Conservation (phyloP, 2,329 filamentous ascomycete species). For the Sporothrix globosa region DNA sequence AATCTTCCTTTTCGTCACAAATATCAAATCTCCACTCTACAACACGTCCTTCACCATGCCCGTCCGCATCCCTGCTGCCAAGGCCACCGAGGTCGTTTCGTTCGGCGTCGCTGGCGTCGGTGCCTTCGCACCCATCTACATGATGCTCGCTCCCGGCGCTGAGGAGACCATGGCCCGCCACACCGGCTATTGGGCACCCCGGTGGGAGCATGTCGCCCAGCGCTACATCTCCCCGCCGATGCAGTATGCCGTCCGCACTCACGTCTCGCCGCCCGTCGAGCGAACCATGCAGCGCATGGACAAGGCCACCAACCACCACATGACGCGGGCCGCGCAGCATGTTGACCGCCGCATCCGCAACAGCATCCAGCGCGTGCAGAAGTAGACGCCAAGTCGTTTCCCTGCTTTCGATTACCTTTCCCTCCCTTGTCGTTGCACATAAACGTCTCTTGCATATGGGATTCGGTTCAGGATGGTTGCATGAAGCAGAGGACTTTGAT, state of each 20-base stretch:
- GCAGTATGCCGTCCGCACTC: slow-evolving; percentile 50
- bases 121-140: slow-evolving; percentile 60
- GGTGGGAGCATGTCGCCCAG: slow-evolving; percentile 62
- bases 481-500: not conserved
- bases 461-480: slow-evolving; percentile 6
- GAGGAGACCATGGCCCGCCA: slow-evolving; percentile 58
- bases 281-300: slow-evolving; percentile 53
- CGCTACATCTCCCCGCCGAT: slow-evolving; percentile 56
- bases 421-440: not conserved
- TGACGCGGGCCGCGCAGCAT: slow-evolving; percentile 55
- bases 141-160: slow-evolving; percentile 57
- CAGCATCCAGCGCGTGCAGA: slow-evolving; percentile 45
- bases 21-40: slow-evolving; percentile 1
- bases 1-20: not conserved
- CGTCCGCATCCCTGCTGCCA: slow-evolving; percentile 55
- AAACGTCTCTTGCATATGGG: not conserved
- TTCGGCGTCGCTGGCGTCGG: slow-evolving; percentile 59
- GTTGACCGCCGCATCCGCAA: slow-evolving; percentile 54
- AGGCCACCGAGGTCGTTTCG: slow-evolving; percentile 54
- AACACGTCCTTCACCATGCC: slow-evolving; percentile 49
- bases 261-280: slow-evolving; percentile 54
- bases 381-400: not conserved
- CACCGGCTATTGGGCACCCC: slow-evolving; percentile 61
- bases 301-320: slow-evolving; percentile 47
- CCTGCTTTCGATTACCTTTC: not conserved